phyloP scores from a whole-genome alignment of 495 filamentous ascomycete species.

The Poronia punctata region DNA sequence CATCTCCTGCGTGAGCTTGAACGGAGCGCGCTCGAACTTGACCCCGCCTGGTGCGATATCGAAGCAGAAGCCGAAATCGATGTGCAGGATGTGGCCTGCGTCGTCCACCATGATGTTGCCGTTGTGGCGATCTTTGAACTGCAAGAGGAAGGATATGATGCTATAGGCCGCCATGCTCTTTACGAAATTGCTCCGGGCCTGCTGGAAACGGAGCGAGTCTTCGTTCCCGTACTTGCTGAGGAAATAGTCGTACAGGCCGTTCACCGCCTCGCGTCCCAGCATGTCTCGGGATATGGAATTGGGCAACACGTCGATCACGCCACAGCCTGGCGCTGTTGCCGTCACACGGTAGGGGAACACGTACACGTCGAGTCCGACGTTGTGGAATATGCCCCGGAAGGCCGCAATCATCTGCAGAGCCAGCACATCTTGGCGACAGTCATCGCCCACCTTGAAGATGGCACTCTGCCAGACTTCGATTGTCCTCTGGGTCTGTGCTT shows the following conservation, averaged over 20 bases:
- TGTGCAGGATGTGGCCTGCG: slow-evolving; percentile 93
- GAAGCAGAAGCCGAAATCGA: slow-evolving; percentile 99
- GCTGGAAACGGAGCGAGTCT: slow-evolving; percentile 87
- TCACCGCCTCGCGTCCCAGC: slow-evolving; percentile 95
- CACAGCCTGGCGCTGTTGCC: slow-evolving; percentile 95
- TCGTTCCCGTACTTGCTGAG: slow-evolving; percentile 94
- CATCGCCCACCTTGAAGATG: slow-evolving; percentile 99
- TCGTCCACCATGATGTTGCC: slow-evolving; percentile 99
- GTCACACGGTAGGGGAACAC: slow-evolving; percentile 97
- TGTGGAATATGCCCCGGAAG: slow-evolving; percentile 93
- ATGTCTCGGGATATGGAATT: slow-evolving; percentile 98
- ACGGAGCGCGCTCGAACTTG: slow-evolving; percentile 93
- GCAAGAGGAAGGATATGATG: slow-evolving; percentile 91
- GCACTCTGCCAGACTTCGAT: slow-evolving; percentile 97
- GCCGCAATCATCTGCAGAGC: slow-evolving; percentile 96
- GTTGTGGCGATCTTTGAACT: slow-evolving; percentile 99
- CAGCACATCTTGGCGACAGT: slow-evolving; percentile 94
- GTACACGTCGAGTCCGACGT: slow-evolving; percentile 88
- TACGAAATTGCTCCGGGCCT: slow-evolving; percentile 93
- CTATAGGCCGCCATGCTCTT: slow-evolving; percentile 99
- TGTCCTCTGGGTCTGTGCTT: slow-evolving; percentile 39
- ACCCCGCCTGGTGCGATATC: slow-evolving; percentile 97
- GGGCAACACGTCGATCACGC: slow-evolving; percentile 94
- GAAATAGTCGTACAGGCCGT: slow-evolving; percentile 97
- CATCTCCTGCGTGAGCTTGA: slow-evolving; percentile 98